phyloP scores from a whole-genome alignment of 1,284 basidiomycete species.

The Ganoderma sp. region DNA sequence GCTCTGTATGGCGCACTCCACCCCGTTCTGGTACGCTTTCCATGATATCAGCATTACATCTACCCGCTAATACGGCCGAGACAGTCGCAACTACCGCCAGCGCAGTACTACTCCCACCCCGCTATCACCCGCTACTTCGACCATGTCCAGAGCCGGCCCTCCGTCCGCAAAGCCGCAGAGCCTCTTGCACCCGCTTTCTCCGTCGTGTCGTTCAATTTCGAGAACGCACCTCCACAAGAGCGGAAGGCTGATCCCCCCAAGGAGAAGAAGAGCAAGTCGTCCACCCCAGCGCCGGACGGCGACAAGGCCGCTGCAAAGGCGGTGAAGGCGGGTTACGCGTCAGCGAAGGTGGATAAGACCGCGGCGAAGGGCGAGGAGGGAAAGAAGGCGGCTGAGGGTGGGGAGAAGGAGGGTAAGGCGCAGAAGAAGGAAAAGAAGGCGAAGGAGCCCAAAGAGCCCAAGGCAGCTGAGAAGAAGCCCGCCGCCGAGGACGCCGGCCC shows the following conservation, averaged over 20 bases:
- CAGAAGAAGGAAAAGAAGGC: slow-evolving; percentile 58
- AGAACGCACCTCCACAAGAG: slow-evolving; percentile 74
- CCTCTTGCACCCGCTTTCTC: slow-evolving; percentile 62
- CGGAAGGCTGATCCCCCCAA: slow-evolving; percentile 76
- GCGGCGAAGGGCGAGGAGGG: slow-evolving; percentile 37
- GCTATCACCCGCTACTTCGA: slow-evolving; percentile 92
- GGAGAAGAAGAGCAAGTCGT: slow-evolving; percentile 79
- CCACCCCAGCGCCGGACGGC: slow-evolving; percentile 40
- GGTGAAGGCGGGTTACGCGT: slow-evolving; percentile 38
- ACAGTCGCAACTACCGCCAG: slow-evolving; percentile 69
- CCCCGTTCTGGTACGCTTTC: slow-evolving; percentile 69
- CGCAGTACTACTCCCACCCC: slow-evolving; percentile 77
- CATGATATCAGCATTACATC: not conserved
- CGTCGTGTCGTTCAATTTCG: slow-evolving; percentile 72
- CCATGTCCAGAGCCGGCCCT: slow-evolving; percentile 80
- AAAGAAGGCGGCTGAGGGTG: slow-evolving; percentile 37
- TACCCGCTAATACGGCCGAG: not conserved
- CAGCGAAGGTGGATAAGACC: slow-evolving; percentile 38
- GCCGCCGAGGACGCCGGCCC: slow-evolving; percentile 64
- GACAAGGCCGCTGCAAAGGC: slow-evolving; percentile 31
- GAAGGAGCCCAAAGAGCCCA: slow-evolving; percentile 47
- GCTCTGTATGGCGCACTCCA: slow-evolving; percentile 85
- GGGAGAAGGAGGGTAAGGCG: slow-evolving; percentile 40
- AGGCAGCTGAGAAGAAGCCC: slow-evolving; percentile 47
- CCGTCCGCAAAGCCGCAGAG: slow-evolving; percentile 62